These are phyloP conservation scores for Trifolium fragiferum DNA, from an alignment of 306 rosid genomes.

Conservation along the genomic window DNA sequence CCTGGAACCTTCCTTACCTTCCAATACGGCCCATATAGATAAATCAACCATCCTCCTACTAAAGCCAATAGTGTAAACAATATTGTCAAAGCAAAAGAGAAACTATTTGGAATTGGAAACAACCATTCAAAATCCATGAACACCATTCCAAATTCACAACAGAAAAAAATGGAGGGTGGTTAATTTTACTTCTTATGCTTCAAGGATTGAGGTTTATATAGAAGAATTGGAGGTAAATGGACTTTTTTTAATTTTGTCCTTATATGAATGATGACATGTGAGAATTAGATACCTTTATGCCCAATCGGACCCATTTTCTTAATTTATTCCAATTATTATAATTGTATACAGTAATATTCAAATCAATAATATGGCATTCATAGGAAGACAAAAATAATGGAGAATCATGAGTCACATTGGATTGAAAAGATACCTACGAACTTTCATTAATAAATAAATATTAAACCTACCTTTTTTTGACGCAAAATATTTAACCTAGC, in stretches of 20 bases:
- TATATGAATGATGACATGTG: slow-evolving; percentile 53
- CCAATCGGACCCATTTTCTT: slow-evolving; percentile 24
- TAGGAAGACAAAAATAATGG: slow-evolving; percentile 32
- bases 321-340: slow-evolving; percentile 8
- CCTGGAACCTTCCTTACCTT: slow-evolving; percentile 87
- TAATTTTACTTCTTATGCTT: background rate
- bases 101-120: slow-evolving; percentile 10
- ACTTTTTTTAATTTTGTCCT: slow-evolving; percentile 63
- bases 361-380: slow-evolving; percentile 25
- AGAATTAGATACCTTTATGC: slow-evolving; percentile 49
- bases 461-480: no score
- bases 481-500: no score
- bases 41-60: slow-evolving; percentile 54
- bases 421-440: slow-evolving; percentile 31
- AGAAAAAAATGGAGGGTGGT: background rate
- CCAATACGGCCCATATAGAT: slow-evolving; percentile 79
- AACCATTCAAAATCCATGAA: slow-evolving; percentile 45
- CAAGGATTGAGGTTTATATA: slow-evolving; percentile 8
- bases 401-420: slow-evolving; percentile 24
- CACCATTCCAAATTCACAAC: slow-evolving; percentile 15
- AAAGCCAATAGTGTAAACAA: slow-evolving; percentile 52
- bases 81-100: slow-evolving; percentile 40
- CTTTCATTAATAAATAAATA: no score
- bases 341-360: slow-evolving; percentile 4
- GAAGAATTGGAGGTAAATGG: slow-evolving; percentile 38